phyloP scores from a whole-genome alignment of 1,139 yeast species.

The Geotrichum histeridarum region DNA sequence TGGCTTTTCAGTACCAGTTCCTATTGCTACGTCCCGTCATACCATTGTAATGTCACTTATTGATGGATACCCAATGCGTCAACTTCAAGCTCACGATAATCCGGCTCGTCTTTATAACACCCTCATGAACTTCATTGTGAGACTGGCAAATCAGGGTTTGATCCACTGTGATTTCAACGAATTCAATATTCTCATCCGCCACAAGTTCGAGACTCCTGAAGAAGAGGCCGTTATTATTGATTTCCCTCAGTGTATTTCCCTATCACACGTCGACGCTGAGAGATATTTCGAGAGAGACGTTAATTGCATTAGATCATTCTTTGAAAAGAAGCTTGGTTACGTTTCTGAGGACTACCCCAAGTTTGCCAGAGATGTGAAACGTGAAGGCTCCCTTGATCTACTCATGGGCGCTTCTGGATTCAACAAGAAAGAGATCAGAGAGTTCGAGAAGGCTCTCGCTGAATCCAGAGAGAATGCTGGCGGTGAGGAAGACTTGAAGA shows the following conservation, averaged over 20 bases:
- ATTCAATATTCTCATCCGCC: slow-evolving; percentile 83
- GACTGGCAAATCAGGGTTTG: slow-evolving; percentile 78
- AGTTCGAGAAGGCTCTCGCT: slow-evolving; percentile 68
- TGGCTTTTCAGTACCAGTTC: slow-evolving; percentile 82
- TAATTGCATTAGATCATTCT: slow-evolving; percentile 78
- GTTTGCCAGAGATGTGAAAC: slow-evolving; percentile 66
- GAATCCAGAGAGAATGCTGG: slow-evolving; percentile 49
- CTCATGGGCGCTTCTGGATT: slow-evolving; percentile 90
- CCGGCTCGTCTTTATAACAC: slow-evolving; percentile 71
- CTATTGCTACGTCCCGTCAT: slow-evolving; percentile 86
- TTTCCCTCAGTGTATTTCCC: slow-evolving; percentile 96
- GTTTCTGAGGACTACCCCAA: slow-evolving; percentile 76
- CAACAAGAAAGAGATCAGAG: slow-evolving; percentile 65
- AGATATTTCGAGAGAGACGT: slow-evolving; percentile 88
- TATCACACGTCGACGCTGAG: slow-evolving; percentile 84
- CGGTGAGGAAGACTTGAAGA: slow-evolving; percentile 37
- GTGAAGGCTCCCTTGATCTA: slow-evolving; percentile 67
- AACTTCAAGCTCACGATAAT: slow-evolving; percentile 61
- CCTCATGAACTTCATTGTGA: slow-evolving; percentile 79
- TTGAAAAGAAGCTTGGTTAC: slow-evolving; percentile 71
- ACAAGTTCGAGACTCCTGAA: slow-evolving; percentile 51
- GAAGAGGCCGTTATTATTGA: slow-evolving; percentile 76
- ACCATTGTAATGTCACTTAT: slow-evolving; percentile 89
- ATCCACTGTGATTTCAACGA: slow-evolving; percentile 98
- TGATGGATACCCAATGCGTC: slow-evolving; percentile 85